These are phyloP conservation scores for Colletotrichum sp. DNA, from an alignment of 2,329 filamentous ascomycete species.

Conservation along the genomic window DNA sequence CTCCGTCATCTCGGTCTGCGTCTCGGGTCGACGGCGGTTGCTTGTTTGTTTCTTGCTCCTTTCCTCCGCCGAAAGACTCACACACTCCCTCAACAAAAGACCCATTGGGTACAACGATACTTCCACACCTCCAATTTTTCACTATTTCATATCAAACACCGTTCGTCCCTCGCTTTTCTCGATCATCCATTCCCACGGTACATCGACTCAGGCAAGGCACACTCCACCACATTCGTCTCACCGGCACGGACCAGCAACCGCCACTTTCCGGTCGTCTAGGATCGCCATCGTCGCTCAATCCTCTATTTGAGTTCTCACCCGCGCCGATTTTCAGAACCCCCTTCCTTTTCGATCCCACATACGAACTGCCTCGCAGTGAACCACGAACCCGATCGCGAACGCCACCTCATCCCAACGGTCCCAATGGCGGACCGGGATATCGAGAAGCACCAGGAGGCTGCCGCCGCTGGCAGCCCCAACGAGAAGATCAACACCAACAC, in stretches of 20 bases:
- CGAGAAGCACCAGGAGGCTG: conserved; percentile 32
- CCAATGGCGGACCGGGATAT: conserved; percentile 33
- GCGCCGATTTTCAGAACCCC: background rate
- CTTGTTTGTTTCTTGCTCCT: background rate
- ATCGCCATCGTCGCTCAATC: background rate
- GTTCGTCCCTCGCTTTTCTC: background rate
- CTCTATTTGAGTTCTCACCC: background rate
- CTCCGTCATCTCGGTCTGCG: background rate
- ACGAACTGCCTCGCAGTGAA: background rate
- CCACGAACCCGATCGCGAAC: background rate
- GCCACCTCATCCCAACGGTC: background rate
- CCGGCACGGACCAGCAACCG: conserved; percentile 14
- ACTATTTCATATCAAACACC: background rate
- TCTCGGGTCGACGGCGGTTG: background rate
- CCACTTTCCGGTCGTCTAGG: conserved; percentile 11
- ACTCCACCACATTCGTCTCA: background rate
- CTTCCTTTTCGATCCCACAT: background rate
- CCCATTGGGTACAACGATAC: background rate
- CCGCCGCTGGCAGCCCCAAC: conserved; percentile 30
- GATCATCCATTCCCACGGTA: background rate
- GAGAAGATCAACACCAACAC: conserved; percentile 18
- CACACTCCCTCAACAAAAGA: background rate
- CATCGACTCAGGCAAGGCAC: background rate
- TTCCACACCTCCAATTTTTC: background rate
- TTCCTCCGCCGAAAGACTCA: conserved; percentile 7